phyloP scores from a whole-genome alignment of 768 basidiomycete species.

The Lactifluus hygrophoroides region DNA sequence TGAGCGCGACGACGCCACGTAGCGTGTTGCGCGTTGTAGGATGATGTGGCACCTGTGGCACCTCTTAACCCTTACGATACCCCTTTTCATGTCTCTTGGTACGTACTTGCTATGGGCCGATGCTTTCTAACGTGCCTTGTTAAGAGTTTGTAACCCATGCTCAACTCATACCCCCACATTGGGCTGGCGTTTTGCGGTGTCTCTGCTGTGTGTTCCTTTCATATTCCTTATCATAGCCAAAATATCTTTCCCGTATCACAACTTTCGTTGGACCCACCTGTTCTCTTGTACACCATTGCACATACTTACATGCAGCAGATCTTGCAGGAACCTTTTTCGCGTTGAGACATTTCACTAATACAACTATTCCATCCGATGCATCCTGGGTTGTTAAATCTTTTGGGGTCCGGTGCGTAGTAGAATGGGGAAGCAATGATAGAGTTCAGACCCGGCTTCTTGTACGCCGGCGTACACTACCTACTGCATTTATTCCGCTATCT shows the following conservation, averaged over 20 bases:
- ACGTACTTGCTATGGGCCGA: not conserved
- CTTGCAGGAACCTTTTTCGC: not conserved
- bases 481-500: not conserved
- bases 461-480: not conserved
- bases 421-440: not conserved
- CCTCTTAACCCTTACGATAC: too few species aligned
- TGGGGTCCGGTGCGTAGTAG: not conserved
- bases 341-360: not conserved
- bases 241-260: not conserved
- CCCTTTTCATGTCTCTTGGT: too few species aligned
- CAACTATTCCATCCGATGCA: not conserved
- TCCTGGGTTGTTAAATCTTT: not conserved
- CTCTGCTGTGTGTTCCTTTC: not conserved
- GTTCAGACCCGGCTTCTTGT: not conserved
- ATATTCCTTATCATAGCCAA: not conserved
- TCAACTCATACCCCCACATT: not conserved
- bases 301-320: not conserved
- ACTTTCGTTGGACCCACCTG: not conserved
- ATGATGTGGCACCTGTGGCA: conserved; percentile 47
- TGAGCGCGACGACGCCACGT: not conserved
- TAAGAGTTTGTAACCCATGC: not conserved
- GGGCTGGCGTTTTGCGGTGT: not conserved
- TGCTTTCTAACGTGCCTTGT: not conserved
- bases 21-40: conserved; percentile 9
- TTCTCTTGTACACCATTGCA: not conserved